Percentiles rank a stretch among this genome's conserved stretches.
Conservation (phyloP, 2,329 filamentous ascomycete genomes). For the Ceratocystis papillata region DNA sequence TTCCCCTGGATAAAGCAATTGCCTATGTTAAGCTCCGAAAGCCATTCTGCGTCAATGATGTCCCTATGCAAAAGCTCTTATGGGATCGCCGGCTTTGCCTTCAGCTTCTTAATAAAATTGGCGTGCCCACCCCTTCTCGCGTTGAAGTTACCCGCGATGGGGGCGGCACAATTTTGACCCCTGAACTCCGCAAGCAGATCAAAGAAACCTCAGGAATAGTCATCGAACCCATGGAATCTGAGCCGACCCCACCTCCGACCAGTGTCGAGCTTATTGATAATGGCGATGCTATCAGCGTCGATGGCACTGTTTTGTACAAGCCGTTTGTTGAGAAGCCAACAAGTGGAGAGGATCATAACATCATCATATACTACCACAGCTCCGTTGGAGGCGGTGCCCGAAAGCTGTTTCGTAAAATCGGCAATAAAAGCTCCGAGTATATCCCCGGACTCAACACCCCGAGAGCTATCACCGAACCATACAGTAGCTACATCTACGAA, state of each 20-base stretch:
- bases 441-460: slow-evolving; percentile 67
- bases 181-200: slow-evolving; percentile 70
- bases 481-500: slow-evolving; percentile 87
- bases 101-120: slow-evolving; percentile 74
- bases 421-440: slow-evolving; percentile 97
- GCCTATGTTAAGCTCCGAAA: slow-evolving; percentile 87
- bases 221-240: slow-evolving; percentile 39
- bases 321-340: slow-evolving; percentile 97
- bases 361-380: slow-evolving; percentile 91
- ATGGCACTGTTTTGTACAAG: slow-evolving; percentile 71
- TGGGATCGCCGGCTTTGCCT: slow-evolving; percentile 93
- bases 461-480: slow-evolving; percentile 67
- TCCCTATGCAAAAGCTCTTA: slow-evolving; percentile 92
- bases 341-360: slow-evolving; percentile 98
- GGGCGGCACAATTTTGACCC: slow-evolving; percentile 65
- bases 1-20: slow-evolving; percentile 92
- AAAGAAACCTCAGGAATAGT: slow-evolving; percentile 68
- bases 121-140: slow-evolving; percentile 77
- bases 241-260: slow-evolving; percentile 44
- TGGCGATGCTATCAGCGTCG: slow-evolving; percentile 76
- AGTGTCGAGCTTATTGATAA: slow-evolving; percentile 81
- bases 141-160: slow-evolving; percentile 90
- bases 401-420: slow-evolving; percentile 89
- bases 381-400: slow-evolving; percentile 79
- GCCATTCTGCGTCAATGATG: slow-evolving; percentile 93